Base-by-base conservation (phyloP, 2,329 filamentous ascomycete species). In the Fusarium begoniae region DNA sequence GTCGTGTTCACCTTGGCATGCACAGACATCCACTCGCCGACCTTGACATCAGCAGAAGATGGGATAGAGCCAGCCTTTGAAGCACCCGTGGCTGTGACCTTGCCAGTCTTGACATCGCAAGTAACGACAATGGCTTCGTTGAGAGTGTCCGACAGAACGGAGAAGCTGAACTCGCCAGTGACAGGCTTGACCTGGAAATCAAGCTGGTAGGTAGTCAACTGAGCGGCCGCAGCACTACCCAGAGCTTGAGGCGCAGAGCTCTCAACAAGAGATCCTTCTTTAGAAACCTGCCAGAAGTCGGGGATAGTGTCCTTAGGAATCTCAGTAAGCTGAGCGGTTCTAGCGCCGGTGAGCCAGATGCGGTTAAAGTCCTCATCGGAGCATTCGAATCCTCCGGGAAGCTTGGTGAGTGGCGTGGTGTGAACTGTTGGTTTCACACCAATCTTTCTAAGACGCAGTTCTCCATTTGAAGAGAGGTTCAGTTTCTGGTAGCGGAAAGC, bases 401-500 rank as follows among this genome's bases (percentile, higher is more conserved):
- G 37, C 15, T 65, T 38, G 0, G 48, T 57, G 1, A 65, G 48
- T 0, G 41, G 41, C 0, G 60, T 65, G 2, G 28, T 43, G 9
- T 66, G 48, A 1, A 66, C 63, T 0, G 63, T 66, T 2, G 60
- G 30, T 8, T 57, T 43, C 5, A 66, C 41, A 0, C 63, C 63
- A 2, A 66, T 4, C 3, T 3, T 20, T 1, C 18, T 32, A 0
- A 66, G 37, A 1, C 35, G 4, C 1, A 66, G 17, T 0, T 43
- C 50, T 10, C 63, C 60, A 4, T 50, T 8, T 0, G 41, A 26
- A 11, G 63, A 66, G 1, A 65, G 60, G 2, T 65, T 66, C 2
- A 66, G 24, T 3, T 65, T 66, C 1, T 66, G 40, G 18, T 66
- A 65, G 4, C 63, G 60, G n/a, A 66, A 66, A 2, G 60, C 41